Base-by-base conservation (phyloP, 2,329 filamentous ascomycete genomes). In the Fusarium annulatum region DNA sequence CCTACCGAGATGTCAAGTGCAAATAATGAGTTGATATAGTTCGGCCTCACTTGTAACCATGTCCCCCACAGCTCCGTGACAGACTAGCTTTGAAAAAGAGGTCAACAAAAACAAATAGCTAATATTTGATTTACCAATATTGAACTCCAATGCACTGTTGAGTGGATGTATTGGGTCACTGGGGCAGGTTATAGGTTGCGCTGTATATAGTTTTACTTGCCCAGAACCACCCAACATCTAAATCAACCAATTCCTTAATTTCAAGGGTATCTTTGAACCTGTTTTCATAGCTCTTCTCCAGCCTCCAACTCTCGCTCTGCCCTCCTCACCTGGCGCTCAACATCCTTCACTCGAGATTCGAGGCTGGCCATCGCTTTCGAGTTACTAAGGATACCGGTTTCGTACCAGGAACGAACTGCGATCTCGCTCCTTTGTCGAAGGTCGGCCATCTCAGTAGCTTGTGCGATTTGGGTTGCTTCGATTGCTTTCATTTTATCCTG, bases 341-440 rank as follows among this genome's bases (percentile, higher is more conserved):
- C 88, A 68, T 86, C 85, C 80, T 89, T 88, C 18, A 95, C 81
- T 56, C 92, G 86, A 39, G 88, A 87, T 82, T 97, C 93, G 79
- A 92, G 90, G 58, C 92, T 90, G 28, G 92, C 92, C 84, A 94
- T 91, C 65, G 88, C 88, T 74, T 90, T 88, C 0, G 92, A 92
- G 74, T 89, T 90, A 16, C 88, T 87, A 53, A 97, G 84, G 48
- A 96, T 86, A 7, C 90, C 89, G 30, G 89, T 84, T 80, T 95
- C 91, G 81, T 96, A 95, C 92, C 94, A 97, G 41, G 85, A 82
- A 73, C 91, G 88, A 67, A 94, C 82, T 30, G 88, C 84, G 71
- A 81, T 80, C 81, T 90, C 93, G 83, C 88, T 95, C 73, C 87
- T 87, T 70, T 83, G 87, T 79, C 90, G 87, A 79, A 93, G 86